Evolutionary conservation across 139 green algal genomes (phyloP), one percentile per base, ranked within the genome.

Genomic region (Pleodorina starrii): DNA sequence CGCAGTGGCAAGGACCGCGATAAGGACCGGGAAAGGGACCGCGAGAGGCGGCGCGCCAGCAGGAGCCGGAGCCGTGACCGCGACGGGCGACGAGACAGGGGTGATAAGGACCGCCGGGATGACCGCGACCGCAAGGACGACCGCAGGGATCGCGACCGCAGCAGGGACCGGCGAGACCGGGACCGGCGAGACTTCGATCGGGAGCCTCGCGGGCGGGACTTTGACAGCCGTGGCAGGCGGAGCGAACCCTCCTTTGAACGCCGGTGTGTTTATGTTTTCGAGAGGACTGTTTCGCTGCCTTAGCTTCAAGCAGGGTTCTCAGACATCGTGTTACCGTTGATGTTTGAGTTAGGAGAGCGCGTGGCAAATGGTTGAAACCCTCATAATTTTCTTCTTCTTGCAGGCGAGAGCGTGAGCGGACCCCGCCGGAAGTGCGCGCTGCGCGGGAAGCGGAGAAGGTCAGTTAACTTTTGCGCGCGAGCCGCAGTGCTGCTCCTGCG

Each of bases 401-500:
- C 48, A 86, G 88, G 57, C 87, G 92, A 0, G 91, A 94, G 25
- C 54, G 75, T 19, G 92, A 94, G 21, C 54, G 71, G 29, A 97
- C 95, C 0, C 94, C 94, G 1, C 93, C 93, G 25, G 94, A 97
- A 82, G 95, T 97, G n/a, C 87, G 91, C 36, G 85, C 91, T 12
- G 77, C 90, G 46, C 91, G 93, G 0, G 95, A 97, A 90, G 90
- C 91, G 27, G 95, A 98, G 94, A 81, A 82, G 84, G 84, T 89
- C n/a, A 59, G 84, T 6, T n/a, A n/a, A n/a, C n/a, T n/a, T n/a
- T n/a, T n/a, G n/a, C n/a, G n/a, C n/a, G n/a, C n/a, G n/a, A n/a
- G n/a, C n/a, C n/a, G n/a, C n/a, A n/a, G n/a, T n/a, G n/a, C n/a
- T n/a, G n/a, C n/a, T n/a, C n/a, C n/a, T n/a, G n/a, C n/a, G n/a